Conservation (phyloP, 129 eudicot species). For the Centella asiatica region DNA sequence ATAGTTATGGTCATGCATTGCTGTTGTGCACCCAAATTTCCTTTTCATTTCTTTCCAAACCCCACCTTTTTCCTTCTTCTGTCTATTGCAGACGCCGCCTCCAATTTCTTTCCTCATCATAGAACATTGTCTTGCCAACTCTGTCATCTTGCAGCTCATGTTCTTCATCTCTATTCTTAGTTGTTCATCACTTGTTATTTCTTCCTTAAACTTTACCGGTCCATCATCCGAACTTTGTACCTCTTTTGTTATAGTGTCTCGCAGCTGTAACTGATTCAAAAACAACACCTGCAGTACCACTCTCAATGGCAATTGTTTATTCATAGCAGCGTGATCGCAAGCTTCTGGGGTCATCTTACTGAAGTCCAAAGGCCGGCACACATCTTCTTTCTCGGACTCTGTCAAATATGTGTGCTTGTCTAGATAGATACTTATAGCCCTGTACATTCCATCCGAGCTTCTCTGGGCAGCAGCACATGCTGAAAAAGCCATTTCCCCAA, state of each 20-base stretch:
- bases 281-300: slow-evolving; percentile 52
- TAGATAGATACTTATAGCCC: slow-evolving; percentile 47
- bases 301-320: slow-evolving; percentile 46
- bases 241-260: slow-evolving; percentile 35
- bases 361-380: slow-evolving; percentile 57
- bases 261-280: slow-evolving; percentile 43
- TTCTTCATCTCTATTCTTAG: slow-evolving; percentile 40
- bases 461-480: slow-evolving; percentile 31
- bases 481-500: slow-evolving; percentile 47
- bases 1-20: slow-evolving; percentile 25
- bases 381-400: slow-evolving; percentile 47
- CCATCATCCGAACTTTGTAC: slow-evolving; percentile 17
- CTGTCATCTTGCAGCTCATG: slow-evolving; percentile 46
- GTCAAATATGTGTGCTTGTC: slow-evolving; percentile 53
- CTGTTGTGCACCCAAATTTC: slow-evolving; percentile 56
- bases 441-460: slow-evolving; percentile 46
- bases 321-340: slow-evolving; percentile 58
- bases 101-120: slow-evolving; percentile 41
- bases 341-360: slow-evolving; percentile 49
- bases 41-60: slow-evolving; percentile 79
- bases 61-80: slow-evolving; percentile 31
- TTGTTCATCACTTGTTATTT: slow-evolving; percentile 15
- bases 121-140: slow-evolving; percentile 46
- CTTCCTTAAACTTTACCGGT: slow-evolving; percentile 11
- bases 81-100: slow-evolving; percentile 18